Conservation (phyloP, 306 rosid species). For the Ammopiptanthus mongolicus region DNA sequence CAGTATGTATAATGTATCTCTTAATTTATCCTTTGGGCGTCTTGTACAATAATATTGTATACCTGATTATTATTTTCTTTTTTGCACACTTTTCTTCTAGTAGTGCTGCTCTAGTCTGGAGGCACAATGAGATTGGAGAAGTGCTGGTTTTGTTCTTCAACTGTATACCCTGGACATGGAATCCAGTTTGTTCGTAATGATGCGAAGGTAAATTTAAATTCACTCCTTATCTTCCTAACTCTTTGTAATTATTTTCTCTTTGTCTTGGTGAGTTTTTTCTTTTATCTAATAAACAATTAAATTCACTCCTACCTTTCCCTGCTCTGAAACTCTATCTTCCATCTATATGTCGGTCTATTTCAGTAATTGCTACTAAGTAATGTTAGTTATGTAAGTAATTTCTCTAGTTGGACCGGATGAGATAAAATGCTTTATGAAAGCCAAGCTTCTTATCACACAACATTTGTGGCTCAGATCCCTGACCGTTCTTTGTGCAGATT, state of each 20-base stretch:
- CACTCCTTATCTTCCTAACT: neutral
- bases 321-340: neutral
- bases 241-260: neutral
- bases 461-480: neutral
- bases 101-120: conserved; percentile 10
- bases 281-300: neutral
- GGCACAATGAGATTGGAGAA: conserved; percentile 82
- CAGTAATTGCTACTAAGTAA: neutral
- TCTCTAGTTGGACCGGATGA: neutral
- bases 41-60: neutral
- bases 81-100: neutral
- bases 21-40: neutral
- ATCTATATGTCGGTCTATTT: neutral
- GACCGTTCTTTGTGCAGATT: conserved; percentile 39
- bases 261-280: neutral
- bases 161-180: conserved; percentile 90
- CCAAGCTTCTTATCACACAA: neutral
- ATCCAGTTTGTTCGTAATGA: conserved; percentile 89
- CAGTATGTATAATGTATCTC: neutral
- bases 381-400: neutral
- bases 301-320: neutral
- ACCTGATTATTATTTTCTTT: neutral
- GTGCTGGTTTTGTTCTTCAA: conserved; percentile 93
- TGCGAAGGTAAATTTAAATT: conserved; percentile 50
- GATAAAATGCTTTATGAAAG: neutral